These are phyloP conservation scores for Ogataea corticis DNA, from an alignment of 805 yeast genomes.

Conservation along the genomic window DNA sequence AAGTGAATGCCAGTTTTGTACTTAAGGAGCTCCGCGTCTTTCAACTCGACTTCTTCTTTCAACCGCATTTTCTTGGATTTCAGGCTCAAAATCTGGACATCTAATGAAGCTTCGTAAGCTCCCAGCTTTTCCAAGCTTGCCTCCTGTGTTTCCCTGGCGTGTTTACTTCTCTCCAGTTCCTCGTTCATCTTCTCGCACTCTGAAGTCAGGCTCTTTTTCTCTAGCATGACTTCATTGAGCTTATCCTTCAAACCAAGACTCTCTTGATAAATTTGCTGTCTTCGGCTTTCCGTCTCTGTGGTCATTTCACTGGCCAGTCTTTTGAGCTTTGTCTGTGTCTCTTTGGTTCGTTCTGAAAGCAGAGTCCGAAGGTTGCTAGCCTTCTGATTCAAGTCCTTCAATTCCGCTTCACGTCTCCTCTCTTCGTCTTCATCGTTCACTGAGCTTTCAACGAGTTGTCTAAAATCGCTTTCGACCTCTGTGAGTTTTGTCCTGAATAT, in stretches of 20 bases:
- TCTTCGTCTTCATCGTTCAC: slow-evolving; percentile 34
- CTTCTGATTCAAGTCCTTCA: slow-evolving; percentile 14
- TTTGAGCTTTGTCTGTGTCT: slow-evolving; percentile 11
- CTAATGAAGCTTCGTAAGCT: slow-evolving; percentile 16
- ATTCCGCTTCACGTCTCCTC: slow-evolving; percentile 26
- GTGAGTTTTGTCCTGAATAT: slow-evolving; percentile 18
- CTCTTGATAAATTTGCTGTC: not conserved
- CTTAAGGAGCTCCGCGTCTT: slow-evolving; percentile 8
- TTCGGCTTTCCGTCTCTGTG: slow-evolving; percentile 1
- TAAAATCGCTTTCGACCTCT: slow-evolving; percentile 22
- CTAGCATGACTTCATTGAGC: not conserved
- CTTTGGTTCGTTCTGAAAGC: not conserved
- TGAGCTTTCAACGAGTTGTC: slow-evolving; percentile 24
- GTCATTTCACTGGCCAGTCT: slow-evolving; percentile 6
- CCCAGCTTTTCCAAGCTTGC: slow-evolving; percentile 3
- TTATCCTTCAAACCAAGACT: not conserved
- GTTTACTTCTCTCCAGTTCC: not conserved
- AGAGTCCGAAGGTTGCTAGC: not conserved
- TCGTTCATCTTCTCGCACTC: slow-evolving; percentile 5
- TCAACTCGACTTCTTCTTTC: slow-evolving; percentile 7
- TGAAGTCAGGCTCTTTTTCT: slow-evolving; percentile 1
- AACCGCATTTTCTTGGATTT: slow-evolving; percentile 14
- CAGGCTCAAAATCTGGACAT: slow-evolving; percentile 13
- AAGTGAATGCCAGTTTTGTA: slow-evolving; percentile 10
- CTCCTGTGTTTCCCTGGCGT: slow-evolving; percentile 5